Evolutionary conservation across 306 rosid genomes (phyloP), one percentile per base, ranked within the genome.

Genomic region (Leucaena leucocephala): DNA sequence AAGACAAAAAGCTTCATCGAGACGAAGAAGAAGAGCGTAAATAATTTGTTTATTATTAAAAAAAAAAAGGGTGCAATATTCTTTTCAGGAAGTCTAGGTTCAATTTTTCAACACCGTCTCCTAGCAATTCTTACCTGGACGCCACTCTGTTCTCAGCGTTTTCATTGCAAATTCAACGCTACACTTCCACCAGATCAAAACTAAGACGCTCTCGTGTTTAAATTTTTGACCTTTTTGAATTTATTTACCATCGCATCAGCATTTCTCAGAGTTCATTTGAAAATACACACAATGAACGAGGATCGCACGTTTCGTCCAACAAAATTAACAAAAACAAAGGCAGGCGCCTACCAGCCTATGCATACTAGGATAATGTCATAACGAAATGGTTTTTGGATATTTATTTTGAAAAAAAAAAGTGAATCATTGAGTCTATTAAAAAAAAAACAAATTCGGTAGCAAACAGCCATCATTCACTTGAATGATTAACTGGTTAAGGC

Each of bases 401-500:
- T 70, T 68, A 34, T 49, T 55, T n/a, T 7, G 5, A 16, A 71
- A 68, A 66, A 59, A 52, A 75, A 61, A 62, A 66, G 48, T 36
- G 80, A 77, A 76, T 34, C 15, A 73, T 69, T 76, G 76, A 57
- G 74, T n/a, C 52, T 61, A 54, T 79, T 78, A 64, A 81, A 78
- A 78, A 78, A 78, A 55, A 83, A 73, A 66, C 58, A 50, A 54
- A 71, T 42, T 5, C 52, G n/a, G 76, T 44, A 83, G 50, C 64
- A 62, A 81, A 81, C 77, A 58, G 9, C 48, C 62, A 76, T 62
- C 68, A 78, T 76, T 77, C 80, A 78, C 75, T 75, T 75, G 75
- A 80, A 84, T 84, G 71, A 84, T 84, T 77, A 71, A 62, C 61
- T 73, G 73, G 72, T 64, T 49, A 22, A 84, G 77, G 88, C 79